Base-by-base conservation (phyloP, 106 monocot genomes). In the Narthecium ossifragum region DNA sequence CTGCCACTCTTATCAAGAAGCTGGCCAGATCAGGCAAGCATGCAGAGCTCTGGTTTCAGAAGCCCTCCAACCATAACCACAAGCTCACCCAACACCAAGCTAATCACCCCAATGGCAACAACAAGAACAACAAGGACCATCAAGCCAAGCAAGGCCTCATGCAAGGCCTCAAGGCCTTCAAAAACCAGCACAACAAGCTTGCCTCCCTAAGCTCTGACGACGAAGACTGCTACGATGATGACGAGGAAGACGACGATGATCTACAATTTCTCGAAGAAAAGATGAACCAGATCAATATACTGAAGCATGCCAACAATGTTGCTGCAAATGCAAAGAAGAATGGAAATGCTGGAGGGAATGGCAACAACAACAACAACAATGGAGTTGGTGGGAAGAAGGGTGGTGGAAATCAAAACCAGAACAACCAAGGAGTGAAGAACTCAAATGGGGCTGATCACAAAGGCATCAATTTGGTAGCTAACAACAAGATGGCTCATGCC, bases 21-120 rank as follows among this genome's bases (percentile, higher is more conserved):
- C 82, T 93, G 49, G 33, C 56, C 43, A 84, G 36, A 72, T 74
- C 76, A 34, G 88, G 93, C 15, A 93, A 93, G 79, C 81, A 82
- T 72, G 81, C 93, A 20, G 79, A 88, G 69, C 63, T 93, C 29
- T 88, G 74, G 73, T 67, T 79, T 52, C 70, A 82, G 40, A 77
- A 78, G 39, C 32, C 54, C 45, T 22, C 46, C 38, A 57, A 61
- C 26, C 72, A 60, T 21, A 73, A 69, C 28, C 71, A 55, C 34
- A 17, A 78, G 41, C n/a, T n/a, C n/a, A n/a, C n/a, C n/a, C n/a
- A n/a, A n/a, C 67, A 80, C 41, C 54, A 72, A n/a, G 23, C 54
- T 47, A 47, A 6, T 34, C 55, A 55, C 15, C 6, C 58, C 9
- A 58, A n/a, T 28, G 53, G 38, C 53, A 78, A 59, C 38, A 48